Percentiles rank a stretch among this genome's conserved stretches.
These are phyloP conservation scores for Alternaria metachromatica DNA, from an alignment of 2,329 filamentous ascomycete species.

Conservation along the genomic window DNA sequence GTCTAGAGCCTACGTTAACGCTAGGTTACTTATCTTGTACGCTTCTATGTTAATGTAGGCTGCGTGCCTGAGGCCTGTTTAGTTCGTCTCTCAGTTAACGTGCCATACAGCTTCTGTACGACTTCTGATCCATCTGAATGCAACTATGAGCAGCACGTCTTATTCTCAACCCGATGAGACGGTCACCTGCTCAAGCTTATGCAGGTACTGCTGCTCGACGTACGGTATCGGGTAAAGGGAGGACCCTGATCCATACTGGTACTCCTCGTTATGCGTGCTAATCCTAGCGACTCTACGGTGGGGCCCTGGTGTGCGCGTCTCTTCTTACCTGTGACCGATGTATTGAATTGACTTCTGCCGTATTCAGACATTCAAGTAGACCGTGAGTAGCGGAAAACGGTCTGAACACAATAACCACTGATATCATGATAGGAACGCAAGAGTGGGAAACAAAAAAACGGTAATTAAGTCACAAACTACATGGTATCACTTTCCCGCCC, in stretches of 20 bases:
- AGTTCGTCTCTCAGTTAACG: background rate
- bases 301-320: background rate
- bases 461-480: constrained; percentile 3
- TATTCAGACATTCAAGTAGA: background rate
- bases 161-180: background rate
- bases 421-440: background rate
- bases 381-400: background rate
- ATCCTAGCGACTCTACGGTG: background rate
- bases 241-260: background rate
- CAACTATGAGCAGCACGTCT: background rate
- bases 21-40: background rate
- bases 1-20: background rate
- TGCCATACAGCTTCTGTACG: background rate
- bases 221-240: background rate
- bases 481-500: constrained; percentile 10
- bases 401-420: background rate
- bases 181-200: background rate
- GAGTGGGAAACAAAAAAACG: background rate
- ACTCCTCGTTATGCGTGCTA: background rate
- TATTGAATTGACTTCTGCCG: background rate
- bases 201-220: background rate
- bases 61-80: background rate
- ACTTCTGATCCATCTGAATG: background rate
- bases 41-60: background rate
- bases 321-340: background rate